phyloP scores from a whole-genome alignment of 202 grass and related monocot species.

The Carex arenaria region DNA sequence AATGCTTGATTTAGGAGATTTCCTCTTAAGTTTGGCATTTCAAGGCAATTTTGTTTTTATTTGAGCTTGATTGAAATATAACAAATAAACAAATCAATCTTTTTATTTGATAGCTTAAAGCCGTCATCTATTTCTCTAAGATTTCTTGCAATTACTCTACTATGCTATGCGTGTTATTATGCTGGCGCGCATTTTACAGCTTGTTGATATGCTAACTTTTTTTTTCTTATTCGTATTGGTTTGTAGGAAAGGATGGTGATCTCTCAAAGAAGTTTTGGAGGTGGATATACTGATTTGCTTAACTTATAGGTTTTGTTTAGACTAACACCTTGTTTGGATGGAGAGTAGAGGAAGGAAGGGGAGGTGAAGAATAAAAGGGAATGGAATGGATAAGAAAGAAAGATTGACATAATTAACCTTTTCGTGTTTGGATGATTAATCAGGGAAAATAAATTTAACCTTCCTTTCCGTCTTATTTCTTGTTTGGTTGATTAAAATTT shows the following conservation, averaged over 20 bases:
- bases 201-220: not conserved
- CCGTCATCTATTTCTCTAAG: not conserved
- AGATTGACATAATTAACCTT: too few relatives aligned
- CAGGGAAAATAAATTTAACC: too few relatives aligned
- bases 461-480: too few relatives aligned
- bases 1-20: not conserved
- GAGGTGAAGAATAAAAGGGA: too few relatives aligned
- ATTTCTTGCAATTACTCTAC: not conserved
- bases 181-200: not conserved
- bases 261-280: slow-evolving; percentile 94
- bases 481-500: too few relatives aligned
- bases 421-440: too few relatives aligned
- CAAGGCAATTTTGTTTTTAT: not conserved
- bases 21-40: not conserved
- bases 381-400: too few relatives aligned
- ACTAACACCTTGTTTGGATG: not conserved
- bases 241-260: slow-evolving; percentile 80
- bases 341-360: too few relatives aligned
- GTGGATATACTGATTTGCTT: slow-evolving; percentile 29
- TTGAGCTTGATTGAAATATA: not conserved
- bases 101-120: not conserved
- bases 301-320: not conserved
- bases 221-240: not conserved
- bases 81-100: not conserved
- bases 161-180: not conserved